phyloP scores from a whole-genome alignment of 306 rosid species.

The Aeschynomene evenia region DNA sequence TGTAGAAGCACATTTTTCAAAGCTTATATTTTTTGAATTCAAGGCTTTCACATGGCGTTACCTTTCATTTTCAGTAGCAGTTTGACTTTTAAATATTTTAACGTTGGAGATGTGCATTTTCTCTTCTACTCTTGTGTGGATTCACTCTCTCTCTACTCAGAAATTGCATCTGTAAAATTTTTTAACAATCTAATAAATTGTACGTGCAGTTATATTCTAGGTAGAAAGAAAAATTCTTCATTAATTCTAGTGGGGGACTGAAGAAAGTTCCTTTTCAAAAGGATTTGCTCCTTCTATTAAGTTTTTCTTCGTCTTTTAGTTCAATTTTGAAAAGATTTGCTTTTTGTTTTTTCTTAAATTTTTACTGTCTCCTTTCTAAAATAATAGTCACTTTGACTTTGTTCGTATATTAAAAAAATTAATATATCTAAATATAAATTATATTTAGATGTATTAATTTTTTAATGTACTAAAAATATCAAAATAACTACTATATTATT shows the following conservation, averaged over 20 bases:
- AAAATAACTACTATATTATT: too few relatives aligned
- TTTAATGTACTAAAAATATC: too few relatives aligned
- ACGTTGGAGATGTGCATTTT: neutral
- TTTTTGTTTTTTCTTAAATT: neutral
- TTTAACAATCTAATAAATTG: neutral
- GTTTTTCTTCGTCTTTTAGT: neutral
- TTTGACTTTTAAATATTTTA: conserved; percentile 31
- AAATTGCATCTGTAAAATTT: neutral
- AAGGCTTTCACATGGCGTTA: conserved; percentile 27
- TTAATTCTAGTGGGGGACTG: too few relatives aligned
- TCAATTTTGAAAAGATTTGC: neutral
- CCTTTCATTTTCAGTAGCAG: neutral
- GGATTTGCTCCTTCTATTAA: too few relatives aligned
- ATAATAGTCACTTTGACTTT: neutral
- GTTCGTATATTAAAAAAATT: too few relatives aligned
- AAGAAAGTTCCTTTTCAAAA: too few relatives aligned
- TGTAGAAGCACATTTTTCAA: conserved; percentile 45
- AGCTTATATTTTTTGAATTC: conserved; percentile 10
- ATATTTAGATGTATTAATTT: too few relatives aligned
- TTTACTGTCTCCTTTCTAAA: neutral
- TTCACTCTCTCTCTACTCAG: neutral
- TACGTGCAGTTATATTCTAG: neutral
- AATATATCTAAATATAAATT: too few relatives aligned
- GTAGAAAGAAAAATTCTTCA: neutral
- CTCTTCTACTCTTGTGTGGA: neutral